phyloP scores from a whole-genome alignment of 306 rosid species.

The Luffa aegyptiaca region DNA sequence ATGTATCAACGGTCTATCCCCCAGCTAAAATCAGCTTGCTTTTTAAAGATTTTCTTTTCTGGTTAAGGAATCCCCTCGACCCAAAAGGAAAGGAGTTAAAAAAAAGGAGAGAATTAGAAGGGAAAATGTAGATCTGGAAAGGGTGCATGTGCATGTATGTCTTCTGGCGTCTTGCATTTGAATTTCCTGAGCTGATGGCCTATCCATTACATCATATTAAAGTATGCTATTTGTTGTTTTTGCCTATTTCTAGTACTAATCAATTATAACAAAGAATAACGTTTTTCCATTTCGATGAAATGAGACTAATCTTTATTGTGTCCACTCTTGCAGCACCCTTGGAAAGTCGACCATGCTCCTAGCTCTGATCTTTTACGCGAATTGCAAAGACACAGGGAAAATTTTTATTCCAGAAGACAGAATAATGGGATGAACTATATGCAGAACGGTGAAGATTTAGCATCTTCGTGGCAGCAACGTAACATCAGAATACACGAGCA shows the following conservation, averaged over 20 bases:
- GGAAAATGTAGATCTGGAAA: not conserved
- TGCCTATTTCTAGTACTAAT: not conserved
- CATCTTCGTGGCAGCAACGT: constrained; percentile 61
- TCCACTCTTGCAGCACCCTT: constrained; percentile 43
- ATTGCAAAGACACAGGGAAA: constrained; percentile 33
- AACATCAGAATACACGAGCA: constrained; percentile 41
- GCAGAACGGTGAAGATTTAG: constrained; percentile 33
- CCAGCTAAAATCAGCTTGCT: not conserved
- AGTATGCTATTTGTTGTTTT: not conserved
- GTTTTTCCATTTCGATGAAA: not conserved
- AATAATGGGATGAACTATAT: constrained; percentile 24
- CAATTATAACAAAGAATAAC: not conserved
- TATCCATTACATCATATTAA: not conserved
- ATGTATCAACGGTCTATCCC: no score
- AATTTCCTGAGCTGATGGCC: not conserved
- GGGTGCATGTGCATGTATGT: not conserved
- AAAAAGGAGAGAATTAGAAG: not conserved
- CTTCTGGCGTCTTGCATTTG: not conserved
- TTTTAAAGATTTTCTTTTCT: constrained; percentile 5
- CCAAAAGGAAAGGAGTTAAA: constrained; percentile 47
- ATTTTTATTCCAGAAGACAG: constrained; percentile 22
- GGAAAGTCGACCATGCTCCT: constrained; percentile 58
- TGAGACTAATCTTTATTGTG: constrained; percentile 22
- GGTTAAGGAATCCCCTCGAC: constrained; percentile 33
- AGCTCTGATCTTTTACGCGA: constrained; percentile 33